phyloP scores from a whole-genome alignment of 2,329 filamentous ascomycete species.

The Gliomastix tumulicola region DNA sequence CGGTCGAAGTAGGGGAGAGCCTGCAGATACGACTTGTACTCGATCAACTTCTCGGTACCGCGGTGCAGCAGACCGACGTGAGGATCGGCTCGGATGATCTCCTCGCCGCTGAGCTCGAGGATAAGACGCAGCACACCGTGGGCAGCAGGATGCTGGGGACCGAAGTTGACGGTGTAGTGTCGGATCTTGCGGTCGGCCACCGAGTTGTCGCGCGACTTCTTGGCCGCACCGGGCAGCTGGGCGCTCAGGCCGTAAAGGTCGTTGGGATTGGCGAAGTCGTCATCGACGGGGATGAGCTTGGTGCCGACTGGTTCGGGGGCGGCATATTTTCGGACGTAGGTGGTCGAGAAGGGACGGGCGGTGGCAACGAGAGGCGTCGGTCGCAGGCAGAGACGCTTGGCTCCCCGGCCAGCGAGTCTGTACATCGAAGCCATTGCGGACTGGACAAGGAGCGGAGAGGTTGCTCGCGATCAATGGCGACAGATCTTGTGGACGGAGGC shows the following conservation, averaged over 20 bases:
- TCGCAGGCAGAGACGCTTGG: slow-evolving; percentile 58
- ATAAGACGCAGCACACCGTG: slow-evolving; percentile 97
- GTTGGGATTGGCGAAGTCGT: slow-evolving; percentile 50
- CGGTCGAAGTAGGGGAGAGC: slow-evolving; percentile 98
- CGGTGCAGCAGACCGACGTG: slow-evolving; percentile 95
- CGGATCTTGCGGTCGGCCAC: slow-evolving; percentile 74
- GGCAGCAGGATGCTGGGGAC: slow-evolving; percentile 95
- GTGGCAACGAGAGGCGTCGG: slow-evolving; percentile 25
- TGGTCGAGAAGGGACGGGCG: slow-evolving; percentile 59
- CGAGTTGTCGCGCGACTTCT: slow-evolving; percentile 40
- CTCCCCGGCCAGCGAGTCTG: slow-evolving; percentile 65
- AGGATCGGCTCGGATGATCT: slow-evolving; percentile 92
- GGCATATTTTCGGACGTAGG: slow-evolving; percentile 56
- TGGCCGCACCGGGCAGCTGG: slow-evolving; percentile 30
- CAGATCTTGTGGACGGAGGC: slow-evolving; percentile 5
- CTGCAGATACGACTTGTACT: slow-evolving; percentile 99
- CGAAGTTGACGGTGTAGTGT: slow-evolving; percentile 99
- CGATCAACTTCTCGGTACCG: slow-evolving; percentile 98
- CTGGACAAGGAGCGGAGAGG: slow-evolving; percentile 17
- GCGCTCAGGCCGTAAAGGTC: slow-evolving; percentile 41
- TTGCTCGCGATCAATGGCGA: slow-evolving; percentile 11
- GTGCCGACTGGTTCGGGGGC: slow-evolving; percentile 44
- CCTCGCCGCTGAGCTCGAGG: slow-evolving; percentile 94
- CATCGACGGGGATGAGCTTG: slow-evolving; percentile 58
- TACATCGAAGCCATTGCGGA: slow-evolving; percentile 60